phyloP scores from a whole-genome alignment of 1,139 yeast species.

The Geotrichum klebahnii region DNA sequence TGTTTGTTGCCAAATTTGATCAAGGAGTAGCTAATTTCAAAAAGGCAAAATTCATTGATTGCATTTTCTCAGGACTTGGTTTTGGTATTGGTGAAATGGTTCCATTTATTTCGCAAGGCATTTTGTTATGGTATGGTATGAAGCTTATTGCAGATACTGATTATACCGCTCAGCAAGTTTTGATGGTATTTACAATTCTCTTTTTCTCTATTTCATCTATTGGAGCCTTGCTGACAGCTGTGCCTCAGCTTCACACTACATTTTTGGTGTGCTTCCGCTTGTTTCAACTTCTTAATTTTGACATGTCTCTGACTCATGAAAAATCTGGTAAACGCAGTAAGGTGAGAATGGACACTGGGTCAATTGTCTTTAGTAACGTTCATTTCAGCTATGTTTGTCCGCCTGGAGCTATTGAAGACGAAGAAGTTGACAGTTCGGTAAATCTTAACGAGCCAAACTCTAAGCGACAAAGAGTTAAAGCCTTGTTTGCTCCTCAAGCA shows the following conservation, averaged over 20 bases:
- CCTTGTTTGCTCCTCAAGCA: slow-evolving; percentile 14
- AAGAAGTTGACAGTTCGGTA: background rate
- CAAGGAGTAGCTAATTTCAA: slow-evolving; percentile 23
- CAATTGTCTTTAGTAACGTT: slow-evolving; percentile 19
- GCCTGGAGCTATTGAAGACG: background rate
- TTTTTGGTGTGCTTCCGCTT: slow-evolving; percentile 40
- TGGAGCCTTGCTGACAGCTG: slow-evolving; percentile 52
- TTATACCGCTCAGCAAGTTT: slow-evolving; percentile 53
- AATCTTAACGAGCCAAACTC: background rate
- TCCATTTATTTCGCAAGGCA: slow-evolving; percentile 59
- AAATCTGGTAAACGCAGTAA: slow-evolving; percentile 20
- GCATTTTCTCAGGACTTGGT: slow-evolving; percentile 50
- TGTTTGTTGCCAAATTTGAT: slow-evolving; percentile 44
- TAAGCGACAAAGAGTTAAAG: slow-evolving; percentile 27
- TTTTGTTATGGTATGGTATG: slow-evolving; percentile 74
- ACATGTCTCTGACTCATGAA: slow-evolving; percentile 33
- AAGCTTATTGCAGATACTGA: slow-evolving; percentile 54
- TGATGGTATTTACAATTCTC: slow-evolving; percentile 67
- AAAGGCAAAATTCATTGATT: slow-evolving; percentile 29
- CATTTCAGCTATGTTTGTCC: slow-evolving; percentile 20
- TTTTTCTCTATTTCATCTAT: slow-evolving; percentile 70
- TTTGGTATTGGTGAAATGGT: slow-evolving; percentile 54
- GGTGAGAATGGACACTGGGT: slow-evolving; percentile 8
- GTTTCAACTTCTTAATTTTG: slow-evolving; percentile 44
- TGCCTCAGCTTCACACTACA: slow-evolving; percentile 78